A percentile compares a stretch with the other conserved stretches of the same genome.
Conservation (phyloP, 306 rosid species). For the Prunus mume region DNA sequence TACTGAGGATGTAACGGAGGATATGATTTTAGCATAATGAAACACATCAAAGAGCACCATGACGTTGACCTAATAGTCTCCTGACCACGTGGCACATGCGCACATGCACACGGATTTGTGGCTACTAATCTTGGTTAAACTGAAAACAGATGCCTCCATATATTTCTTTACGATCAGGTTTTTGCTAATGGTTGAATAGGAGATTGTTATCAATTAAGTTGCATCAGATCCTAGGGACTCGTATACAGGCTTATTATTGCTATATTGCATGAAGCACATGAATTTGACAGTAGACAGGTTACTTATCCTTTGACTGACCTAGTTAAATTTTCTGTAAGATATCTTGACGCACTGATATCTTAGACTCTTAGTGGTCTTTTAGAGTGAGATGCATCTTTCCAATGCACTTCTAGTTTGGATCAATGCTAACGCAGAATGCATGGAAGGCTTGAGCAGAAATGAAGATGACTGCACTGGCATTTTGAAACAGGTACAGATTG, state of each 20-base stretch:
- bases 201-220: background rate
- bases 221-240: background rate
- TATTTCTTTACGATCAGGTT: background rate
- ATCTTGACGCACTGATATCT: constrained; percentile 24
- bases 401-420: constrained; percentile 70
- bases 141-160: background rate
- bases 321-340: constrained; percentile 14
- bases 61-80: background rate
- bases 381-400: constrained; percentile 74
- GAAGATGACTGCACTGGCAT: constrained; percentile 35
- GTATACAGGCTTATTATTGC: constrained; percentile 25
- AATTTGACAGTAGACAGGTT: constrained; percentile 76
- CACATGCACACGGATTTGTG: background rate
- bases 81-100: background rate
- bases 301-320: constrained; percentile 19
- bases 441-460: constrained; percentile 35
- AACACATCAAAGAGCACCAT: background rate
- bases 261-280: constrained; percentile 50
- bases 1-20: background rate
- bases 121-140: constrained; percentile 3
- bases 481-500: constrained; percentile 53
- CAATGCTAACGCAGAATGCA: constrained; percentile 35
- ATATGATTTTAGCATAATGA: background rate
- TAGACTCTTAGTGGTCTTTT: constrained; percentile 24
- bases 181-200: background rate